A percentile compares a stretch with the other conserved stretches of the same genome.
These are phyloP conservation scores for Claviceps lovelessii DNA, from an alignment of 2,329 filamentous ascomycete species.

Conservation along the genomic window DNA sequence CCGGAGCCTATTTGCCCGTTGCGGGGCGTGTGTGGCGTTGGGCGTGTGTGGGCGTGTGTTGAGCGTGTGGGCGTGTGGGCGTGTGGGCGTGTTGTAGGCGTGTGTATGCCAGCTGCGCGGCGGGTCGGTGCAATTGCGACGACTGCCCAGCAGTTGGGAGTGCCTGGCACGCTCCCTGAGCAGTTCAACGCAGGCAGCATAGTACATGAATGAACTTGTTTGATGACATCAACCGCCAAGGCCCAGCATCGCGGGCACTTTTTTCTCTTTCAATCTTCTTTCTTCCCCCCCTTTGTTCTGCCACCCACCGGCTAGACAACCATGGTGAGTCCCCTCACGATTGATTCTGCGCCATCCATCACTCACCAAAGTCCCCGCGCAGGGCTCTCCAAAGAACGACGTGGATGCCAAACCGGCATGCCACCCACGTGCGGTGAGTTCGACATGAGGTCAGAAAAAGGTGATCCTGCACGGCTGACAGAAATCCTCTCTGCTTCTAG, in stretches of 20 bases:
- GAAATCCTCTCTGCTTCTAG: slow-evolving; percentile 25
- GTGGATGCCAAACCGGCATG: slow-evolving; percentile 64
- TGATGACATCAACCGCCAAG: too few relatives aligned
- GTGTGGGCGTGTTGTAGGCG: too few relatives aligned
- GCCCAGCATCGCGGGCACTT: too few relatives aligned
- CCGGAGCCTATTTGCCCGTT: background rate
- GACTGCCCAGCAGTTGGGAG: too few relatives aligned
- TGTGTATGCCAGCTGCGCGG: background rate
- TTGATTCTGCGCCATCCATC: background rate
- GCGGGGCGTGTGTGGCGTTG: too few relatives aligned
- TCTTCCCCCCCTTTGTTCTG: background rate
- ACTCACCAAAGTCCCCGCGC: background rate
- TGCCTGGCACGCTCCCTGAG: background rate
- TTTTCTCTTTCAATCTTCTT: too few relatives aligned
- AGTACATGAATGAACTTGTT: too few relatives aligned
- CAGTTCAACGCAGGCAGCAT: background rate
- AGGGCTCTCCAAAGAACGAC: slow-evolving; percentile 45
- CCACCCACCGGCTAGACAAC: background rate
- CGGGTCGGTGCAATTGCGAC: background rate
- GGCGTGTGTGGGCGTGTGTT: too few relatives aligned
- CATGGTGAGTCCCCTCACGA: background rate
- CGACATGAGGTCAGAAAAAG: too few relatives aligned
- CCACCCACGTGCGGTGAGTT: slow-evolving; percentile 64
- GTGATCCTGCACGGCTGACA: slow-evolving; percentile 1
- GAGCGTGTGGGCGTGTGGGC: too few relatives aligned